A percentile compares a stretch with the other conserved stretches of the same genome.
These are phyloP conservation scores for Thraustochytrium striatum DNA, from an alignment of 352 stramenopile species.

Conservation along the genomic window DNA sequence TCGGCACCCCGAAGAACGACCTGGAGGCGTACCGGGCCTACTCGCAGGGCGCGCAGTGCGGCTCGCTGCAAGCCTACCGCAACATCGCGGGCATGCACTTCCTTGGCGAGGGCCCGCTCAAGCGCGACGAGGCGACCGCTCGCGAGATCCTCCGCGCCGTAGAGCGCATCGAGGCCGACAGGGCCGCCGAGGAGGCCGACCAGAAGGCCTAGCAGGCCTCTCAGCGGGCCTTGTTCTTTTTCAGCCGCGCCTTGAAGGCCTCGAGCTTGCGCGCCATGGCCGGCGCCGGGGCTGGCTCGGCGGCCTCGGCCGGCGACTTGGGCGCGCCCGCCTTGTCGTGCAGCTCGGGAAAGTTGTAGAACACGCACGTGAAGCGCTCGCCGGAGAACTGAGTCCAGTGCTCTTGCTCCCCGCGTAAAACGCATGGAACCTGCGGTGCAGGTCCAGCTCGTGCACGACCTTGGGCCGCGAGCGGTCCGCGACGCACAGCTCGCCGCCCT, in stretches of 20 bases:
- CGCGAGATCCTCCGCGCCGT: constrained; percentile 23
- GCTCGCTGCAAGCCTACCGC: constrained; percentile 27
- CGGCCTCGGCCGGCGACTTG: background rate
- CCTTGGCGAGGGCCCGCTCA: constrained; percentile 24
- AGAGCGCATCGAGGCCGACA: background rate
- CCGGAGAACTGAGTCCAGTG: constrained; percentile 32
- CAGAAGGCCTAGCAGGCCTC: too few species aligned
- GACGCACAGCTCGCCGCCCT: constrained; percentile 33
- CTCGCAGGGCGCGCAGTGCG: constrained; percentile 23
- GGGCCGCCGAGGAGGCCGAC: background rate
- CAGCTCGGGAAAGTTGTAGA: constrained; percentile 47
- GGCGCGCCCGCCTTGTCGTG: constrained; percentile 10
- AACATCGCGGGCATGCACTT: constrained; percentile 48
- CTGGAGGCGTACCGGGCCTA: constrained; percentile 39
- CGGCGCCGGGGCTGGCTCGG: background rate
- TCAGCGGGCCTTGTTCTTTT: too few species aligned
- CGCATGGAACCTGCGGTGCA: constrained; percentile 1
- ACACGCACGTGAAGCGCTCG: constrained; percentile 46
- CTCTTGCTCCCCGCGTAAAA: constrained; percentile 35
- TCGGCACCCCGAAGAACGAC: constrained; percentile 6
- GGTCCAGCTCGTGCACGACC: background rate
- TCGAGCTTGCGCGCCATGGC: constrained; percentile 4
- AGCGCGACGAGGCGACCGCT: background rate
- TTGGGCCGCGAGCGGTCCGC: background rate
- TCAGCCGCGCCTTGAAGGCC: constrained; percentile 39